Evolutionary conservation across 2,329 filamentous ascomycete species (phyloP), one percentile per base, ranked within the genome.

Genomic region (Diplodia intermedia): DNA sequence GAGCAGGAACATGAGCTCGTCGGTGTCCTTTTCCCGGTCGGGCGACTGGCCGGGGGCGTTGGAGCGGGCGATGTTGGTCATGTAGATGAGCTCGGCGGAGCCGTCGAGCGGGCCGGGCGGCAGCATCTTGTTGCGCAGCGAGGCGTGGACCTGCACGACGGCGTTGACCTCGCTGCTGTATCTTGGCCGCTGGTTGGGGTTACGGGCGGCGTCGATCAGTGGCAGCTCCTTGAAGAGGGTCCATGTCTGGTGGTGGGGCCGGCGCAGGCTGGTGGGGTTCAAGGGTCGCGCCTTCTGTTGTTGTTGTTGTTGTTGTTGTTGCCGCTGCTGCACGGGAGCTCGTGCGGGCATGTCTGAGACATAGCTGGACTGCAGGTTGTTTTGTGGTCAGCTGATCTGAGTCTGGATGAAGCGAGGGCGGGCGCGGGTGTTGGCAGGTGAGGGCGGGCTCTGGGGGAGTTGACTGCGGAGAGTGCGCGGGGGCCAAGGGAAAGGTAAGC

Each of bases 141-240:
- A 63, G 43, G 43, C 7, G 60, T 63, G 60, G 60, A 63, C 60
- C 47, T 63, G 60, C 26, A 63, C 60, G 47, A 63, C 60, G 60
- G 60, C 60, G 47, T 36, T 38, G 60, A 40, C 18, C 49, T 63
- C 50, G n/a, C 8, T 33, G 57, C 31, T 20, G 47, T 38, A 26
- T n/a, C 18, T 9, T 12, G 12, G 14, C 3, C 23, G 43, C 18
- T 52, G 29, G 8, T 57, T 33, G 33, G 36, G 4, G 14, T 11
- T 52, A 26, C n/a, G 60, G n/a, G 43, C 12, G 12, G n/a, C n/a
- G 23, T 52, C 60, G 29, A 63, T 63, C 2, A 52, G 5, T 14
- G 60, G 60, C 43, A 63, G 47, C 31, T 63, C 33, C 14, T 38
- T 63, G 60, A 52, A 23, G 26, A 36, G 15, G 26, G 60, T 63